Percentiles rank a stretch among this genome's conserved stretches.
These are phyloP conservation scores for Pseudocercospora macadamiae DNA, from an alignment of 2,329 filamentous ascomycete genomes.

Conservation along the genomic window DNA sequence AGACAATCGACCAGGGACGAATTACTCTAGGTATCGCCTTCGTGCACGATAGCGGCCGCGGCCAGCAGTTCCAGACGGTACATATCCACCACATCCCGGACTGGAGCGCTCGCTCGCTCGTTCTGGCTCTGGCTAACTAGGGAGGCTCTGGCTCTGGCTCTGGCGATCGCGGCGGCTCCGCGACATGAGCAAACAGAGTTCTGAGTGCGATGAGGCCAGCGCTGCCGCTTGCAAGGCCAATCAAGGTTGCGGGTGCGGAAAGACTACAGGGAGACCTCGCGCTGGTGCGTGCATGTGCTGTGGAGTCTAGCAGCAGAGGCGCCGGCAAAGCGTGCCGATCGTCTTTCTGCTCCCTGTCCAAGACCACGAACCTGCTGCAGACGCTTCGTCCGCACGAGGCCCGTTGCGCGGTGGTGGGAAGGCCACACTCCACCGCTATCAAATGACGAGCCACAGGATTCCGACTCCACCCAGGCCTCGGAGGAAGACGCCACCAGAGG, in stretches of 20 bases:
- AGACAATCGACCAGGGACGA: too few species aligned
- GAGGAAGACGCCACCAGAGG: neutral
- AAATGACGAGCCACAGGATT: neutral
- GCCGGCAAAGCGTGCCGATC: conserved; percentile 5
- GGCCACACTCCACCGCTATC: neutral
- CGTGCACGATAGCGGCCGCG: too few species aligned
- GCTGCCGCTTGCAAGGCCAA: neutral
- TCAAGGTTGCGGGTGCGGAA: neutral
- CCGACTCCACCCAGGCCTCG: neutral
- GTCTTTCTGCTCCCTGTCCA: conserved; percentile 2
- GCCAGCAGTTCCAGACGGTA: too few species aligned
- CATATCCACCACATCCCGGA: too few species aligned
- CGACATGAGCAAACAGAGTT: conserved; percentile 1
- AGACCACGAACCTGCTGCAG: neutral
- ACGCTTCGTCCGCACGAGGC: neutral
- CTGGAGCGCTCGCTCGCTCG: too few species aligned
- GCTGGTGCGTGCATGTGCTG: neutral
- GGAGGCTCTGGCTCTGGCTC: too few species aligned
- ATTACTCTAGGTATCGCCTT: too few species aligned
- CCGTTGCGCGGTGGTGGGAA: neutral
- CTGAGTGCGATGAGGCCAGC: neutral
- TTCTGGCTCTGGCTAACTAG: too few species aligned
- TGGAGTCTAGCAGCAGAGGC: neutral
- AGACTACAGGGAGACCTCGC: neutral
- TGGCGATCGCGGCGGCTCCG: neutral